Conservation (phyloP, 306 rosid species). For the Nissolia schottii region DNA sequence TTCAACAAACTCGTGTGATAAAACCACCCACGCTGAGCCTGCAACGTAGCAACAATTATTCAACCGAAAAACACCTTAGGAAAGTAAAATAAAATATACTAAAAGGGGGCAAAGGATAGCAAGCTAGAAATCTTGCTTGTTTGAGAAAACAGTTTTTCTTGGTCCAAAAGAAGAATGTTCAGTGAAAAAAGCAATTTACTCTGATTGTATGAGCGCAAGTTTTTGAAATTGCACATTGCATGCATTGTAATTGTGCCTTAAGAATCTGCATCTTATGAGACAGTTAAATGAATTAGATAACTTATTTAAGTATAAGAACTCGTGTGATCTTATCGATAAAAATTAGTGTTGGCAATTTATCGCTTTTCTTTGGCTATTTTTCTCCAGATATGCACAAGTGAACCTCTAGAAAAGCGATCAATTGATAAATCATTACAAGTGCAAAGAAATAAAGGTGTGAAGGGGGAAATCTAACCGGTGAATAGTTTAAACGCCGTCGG, state of each 20-base stretch:
- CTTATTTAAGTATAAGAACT: background rate
- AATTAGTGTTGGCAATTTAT: background rate
- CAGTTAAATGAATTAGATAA: background rate
- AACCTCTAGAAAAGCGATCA: background rate
- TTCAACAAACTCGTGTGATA: constrained; percentile 76
- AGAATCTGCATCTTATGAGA: background rate
- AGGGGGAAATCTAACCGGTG: constrained; percentile 58
- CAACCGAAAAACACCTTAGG: background rate
- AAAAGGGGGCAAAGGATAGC: background rate
- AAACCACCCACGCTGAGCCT: constrained; percentile 98
- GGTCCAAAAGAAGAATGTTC: background rate
- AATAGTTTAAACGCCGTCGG: constrained; percentile 82
- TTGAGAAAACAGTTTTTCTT: background rate
- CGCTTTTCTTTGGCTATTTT: background rate
- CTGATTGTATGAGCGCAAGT: background rate
- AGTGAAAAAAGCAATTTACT: background rate
- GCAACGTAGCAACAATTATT: constrained; percentile 27
- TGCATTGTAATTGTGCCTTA: background rate
- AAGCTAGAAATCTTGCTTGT: background rate
- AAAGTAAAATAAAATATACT: background rate
- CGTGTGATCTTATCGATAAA: background rate
- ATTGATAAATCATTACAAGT: constrained; percentile 2
- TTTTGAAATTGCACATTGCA: background rate
- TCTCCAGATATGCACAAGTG: background rate
- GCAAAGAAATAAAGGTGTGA: constrained; percentile 10